phyloP scores from a whole-genome alignment of 495 filamentous ascomycete genomes.

The Aspergillus sclerotiicarbonarius region DNA sequence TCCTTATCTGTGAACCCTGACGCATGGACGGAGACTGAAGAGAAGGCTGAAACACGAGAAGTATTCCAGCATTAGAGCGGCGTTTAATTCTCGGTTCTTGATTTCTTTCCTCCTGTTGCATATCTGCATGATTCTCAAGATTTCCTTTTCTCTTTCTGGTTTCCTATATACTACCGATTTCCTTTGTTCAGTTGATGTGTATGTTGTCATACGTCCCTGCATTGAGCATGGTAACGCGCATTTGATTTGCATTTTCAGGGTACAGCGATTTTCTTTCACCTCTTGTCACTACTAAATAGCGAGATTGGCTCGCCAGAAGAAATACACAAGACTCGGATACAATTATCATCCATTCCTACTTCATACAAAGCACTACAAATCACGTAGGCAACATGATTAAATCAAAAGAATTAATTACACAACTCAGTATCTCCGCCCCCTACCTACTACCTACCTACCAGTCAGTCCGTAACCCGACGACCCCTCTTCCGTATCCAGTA shows the following conservation, averaged over 20 bases:
- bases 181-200: slow-evolving; percentile 14
- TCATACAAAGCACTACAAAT: no score
- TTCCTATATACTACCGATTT: slow-evolving; percentile 11
- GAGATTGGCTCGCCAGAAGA: no score
- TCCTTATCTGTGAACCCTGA: slow-evolving; percentile 2
- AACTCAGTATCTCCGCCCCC: no score
- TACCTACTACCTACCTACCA: no score
- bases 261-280: slow-evolving; percentile 27
- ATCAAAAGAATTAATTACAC: no score
- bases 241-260: slow-evolving; percentile 25
- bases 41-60: slow-evolving; percentile 22
- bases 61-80: slow-evolving; percentile 31
- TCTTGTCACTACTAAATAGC: not conserved
- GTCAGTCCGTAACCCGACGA: no score
- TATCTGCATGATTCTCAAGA: slow-evolving; percentile 23
- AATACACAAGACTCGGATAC: no score
- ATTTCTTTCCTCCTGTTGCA: slow-evolving; percentile 17
- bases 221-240: slow-evolving; percentile 29
- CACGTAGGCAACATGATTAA: not conserved
- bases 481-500: no score
- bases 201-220: slow-evolving; percentile 31
- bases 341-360: not conserved
- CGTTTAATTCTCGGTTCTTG: slow-evolving; percentile 20
- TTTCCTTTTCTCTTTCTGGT: slow-evolving; percentile 17
- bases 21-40: slow-evolving; percentile 7